Evolutionary conservation across 202 grass and related monocot genomes (phyloP).

Genomic region (Schoenoplectus triqueter): DNA sequence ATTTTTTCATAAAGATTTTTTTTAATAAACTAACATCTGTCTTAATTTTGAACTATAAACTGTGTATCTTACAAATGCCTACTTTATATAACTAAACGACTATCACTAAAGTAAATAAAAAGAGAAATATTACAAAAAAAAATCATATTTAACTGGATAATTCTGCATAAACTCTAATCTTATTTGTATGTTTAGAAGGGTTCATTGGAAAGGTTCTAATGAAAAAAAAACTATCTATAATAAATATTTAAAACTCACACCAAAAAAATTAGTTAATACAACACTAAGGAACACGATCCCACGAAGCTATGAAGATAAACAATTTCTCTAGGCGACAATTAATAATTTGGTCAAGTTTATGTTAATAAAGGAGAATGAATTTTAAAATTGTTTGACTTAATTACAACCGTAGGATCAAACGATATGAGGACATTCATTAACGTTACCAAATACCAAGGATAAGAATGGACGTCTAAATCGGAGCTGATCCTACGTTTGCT

Average conservation of each 20-base stretch:
- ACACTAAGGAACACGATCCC: neutral
- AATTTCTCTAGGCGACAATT: neutral
- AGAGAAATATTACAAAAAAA: neutral
- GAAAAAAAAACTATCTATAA: neutral
- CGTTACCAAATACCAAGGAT: neutral
- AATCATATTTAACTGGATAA: neutral
- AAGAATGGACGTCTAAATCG: neutral
- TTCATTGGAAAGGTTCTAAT: neutral
- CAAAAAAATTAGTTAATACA: neutral
- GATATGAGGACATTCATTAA: neutral
- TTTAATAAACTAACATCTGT: too few species aligned
- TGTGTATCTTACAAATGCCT: neutral
- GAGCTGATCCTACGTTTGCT: neutral
- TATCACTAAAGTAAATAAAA: neutral
- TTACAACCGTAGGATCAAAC: neutral
- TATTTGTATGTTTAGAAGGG: neutral
- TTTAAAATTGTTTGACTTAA: slow-evolving; percentile 9
- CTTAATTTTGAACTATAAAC: neutral
- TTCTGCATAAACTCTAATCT: neutral
- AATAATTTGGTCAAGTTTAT: neutral
- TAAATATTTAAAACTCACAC: neutral
- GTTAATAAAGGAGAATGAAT: neutral
- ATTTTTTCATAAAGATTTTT: too few species aligned
- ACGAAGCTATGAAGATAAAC: neutral
- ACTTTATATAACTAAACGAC: neutral